Conservation (phyloP, 2,329 filamentous ascomycete genomes). For the Cercospora sojina region DNA sequence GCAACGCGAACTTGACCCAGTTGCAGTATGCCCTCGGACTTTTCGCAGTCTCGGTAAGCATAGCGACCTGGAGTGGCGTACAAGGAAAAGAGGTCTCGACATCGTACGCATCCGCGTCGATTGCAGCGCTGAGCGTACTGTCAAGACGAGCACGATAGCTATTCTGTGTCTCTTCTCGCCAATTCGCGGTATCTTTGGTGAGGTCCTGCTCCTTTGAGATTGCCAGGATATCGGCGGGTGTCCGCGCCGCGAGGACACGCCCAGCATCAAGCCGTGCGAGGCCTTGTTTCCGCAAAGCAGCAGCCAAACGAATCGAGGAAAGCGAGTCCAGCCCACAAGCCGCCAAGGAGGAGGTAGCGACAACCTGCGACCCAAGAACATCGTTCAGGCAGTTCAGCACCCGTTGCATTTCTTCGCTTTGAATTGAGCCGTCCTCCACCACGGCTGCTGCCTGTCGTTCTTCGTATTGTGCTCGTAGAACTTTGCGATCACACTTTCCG, state of each 20-base stretch:
- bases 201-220: background rate
- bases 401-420: conserved; percentile 10
- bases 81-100: conserved; percentile 56
- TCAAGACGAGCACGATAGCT: conserved; percentile 15
- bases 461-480: conserved; percentile 58
- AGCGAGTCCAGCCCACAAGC: conserved; percentile 66
- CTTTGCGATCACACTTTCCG: conserved; percentile 75
- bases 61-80: conserved; percentile 72
- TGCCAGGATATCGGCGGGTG: conserved; percentile 35
- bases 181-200: background rate
- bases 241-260: conserved; percentile 60
- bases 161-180: conserved; percentile 5
- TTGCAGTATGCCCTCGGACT: conserved; percentile 71
- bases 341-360: conserved; percentile 47
- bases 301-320: conserved; percentile 62
- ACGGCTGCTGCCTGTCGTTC: conserved; percentile 27
- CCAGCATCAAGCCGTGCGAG: conserved; percentile 56
- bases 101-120: conserved; percentile 10
- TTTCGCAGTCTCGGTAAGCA: conserved; percentile 71
- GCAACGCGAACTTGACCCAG: conserved; percentile 65
- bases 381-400: conserved; percentile 26
- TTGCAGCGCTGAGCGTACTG: background rate
- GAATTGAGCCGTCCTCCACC: conserved; percentile 27
- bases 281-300: conserved; percentile 59
- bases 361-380: conserved; percentile 24